Evolutionary conservation across 2,329 filamentous ascomycete genomes (phyloP), one percentile per base, ranked within the genome.

Genomic region (Claviceps paspali): DNA sequence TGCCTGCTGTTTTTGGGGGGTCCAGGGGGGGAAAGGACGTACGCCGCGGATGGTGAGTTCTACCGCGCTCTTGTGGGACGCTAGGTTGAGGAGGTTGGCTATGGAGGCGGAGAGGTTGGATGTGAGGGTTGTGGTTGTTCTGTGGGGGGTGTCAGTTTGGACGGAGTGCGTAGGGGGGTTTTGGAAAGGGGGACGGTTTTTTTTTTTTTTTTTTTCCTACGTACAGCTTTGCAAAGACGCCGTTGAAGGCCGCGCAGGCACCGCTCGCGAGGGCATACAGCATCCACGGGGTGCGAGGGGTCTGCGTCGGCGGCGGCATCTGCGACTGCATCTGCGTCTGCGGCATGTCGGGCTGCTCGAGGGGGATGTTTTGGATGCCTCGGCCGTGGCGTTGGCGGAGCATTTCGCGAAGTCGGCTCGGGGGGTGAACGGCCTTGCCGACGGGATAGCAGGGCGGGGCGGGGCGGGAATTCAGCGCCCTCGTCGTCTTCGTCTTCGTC

Each of bases 171-270:
- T n/a, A n/a, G n/a, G n/a, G n/a, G n/a, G n/a, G n/a, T n/a, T n/a
- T n/a, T n/a, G n/a, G n/a, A n/a, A n/a, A n/a, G n/a, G n/a, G n/a
- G n/a, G n/a, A n/a, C n/a, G n/a, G n/a, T n/a, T n/a, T n/a, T n/a
- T n/a, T n/a, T n/a, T n/a, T n/a, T n/a, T n/a, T n/a, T n/a, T n/a
- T n/a, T n/a, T n/a, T n/a, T n/a, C n/a, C n/a, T n/a, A 65, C 73
- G 50, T 61, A 83, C 79, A 91, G 62, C 59, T 88, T 91, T 1
- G 83, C 83, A 62, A 88, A 86, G 5, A 83, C 77, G 41, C 82
- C 82, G 49, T 91, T 91, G 47, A 82, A 78, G 17, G 82, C 81
- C 23, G 83, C 83, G 50, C 81, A 87, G 37, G 72, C 76, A 43
- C 83, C 83, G 51, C 79, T 84, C 34, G 78, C 73, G 29, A 87